Conservation (phyloP, 208 protist species). For the Blechomonas ayalai region DNA sequence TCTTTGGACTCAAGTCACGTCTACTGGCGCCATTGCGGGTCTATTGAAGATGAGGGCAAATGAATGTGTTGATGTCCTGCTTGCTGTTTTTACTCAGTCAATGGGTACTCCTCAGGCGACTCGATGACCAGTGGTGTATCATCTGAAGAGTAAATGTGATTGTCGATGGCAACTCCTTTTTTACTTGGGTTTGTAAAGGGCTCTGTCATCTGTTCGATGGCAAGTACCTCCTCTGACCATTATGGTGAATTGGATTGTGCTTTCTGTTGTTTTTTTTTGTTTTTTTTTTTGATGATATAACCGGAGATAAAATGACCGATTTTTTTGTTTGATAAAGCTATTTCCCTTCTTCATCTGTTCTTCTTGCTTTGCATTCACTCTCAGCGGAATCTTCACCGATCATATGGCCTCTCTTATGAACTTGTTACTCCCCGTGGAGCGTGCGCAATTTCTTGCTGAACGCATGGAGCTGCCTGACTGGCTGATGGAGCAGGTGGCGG, state of each 20-base stretch:
- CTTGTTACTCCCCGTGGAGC: conserved; percentile 22
- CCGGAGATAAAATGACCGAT: neutral
- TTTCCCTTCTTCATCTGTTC: conserved; percentile 1
- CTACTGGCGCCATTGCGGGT: too few species aligned
- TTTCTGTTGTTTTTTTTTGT: conserved; percentile 3
- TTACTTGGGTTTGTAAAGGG: too few species aligned
- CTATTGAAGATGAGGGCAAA: too few species aligned
- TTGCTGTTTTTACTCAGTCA: too few species aligned
- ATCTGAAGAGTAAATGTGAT: neutral
- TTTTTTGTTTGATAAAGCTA: neutral
- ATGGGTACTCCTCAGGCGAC: too few species aligned
- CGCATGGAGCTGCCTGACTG: conserved; percentile 54
- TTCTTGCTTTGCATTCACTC: conserved; percentile 6
- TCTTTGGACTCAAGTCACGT: too few species aligned
- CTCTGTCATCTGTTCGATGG: too few species aligned
- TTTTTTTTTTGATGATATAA: neutral
- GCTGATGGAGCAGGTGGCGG: conserved; percentile 18
- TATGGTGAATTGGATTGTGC: neutral
- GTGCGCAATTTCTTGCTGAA: conserved; percentile 22
- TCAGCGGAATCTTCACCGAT: neutral
- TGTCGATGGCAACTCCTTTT: neutral
- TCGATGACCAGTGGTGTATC: too few species aligned
- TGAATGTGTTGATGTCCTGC: too few species aligned
- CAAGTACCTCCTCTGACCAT: too few species aligned
- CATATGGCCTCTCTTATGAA: conserved; percentile 13